Evolutionary conservation across 1,139 yeast genomes (phyloP).

Genomic region (Saccharomyces hybrid): DNA sequence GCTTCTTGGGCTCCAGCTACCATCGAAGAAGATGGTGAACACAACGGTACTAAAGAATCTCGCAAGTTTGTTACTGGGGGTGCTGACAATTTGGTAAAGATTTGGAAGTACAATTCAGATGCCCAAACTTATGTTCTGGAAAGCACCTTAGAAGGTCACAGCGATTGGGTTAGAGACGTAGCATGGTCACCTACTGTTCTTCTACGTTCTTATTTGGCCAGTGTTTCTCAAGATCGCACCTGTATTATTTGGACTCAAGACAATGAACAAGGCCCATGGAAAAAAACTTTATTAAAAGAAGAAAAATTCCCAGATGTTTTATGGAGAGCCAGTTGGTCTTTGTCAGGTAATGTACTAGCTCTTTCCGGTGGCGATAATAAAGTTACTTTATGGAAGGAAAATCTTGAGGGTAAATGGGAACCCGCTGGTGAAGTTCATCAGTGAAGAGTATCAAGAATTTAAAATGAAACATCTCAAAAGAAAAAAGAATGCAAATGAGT

Average conservation of each 20-base stretch:
- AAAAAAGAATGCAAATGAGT: background rate
- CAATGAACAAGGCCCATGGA: constrained; percentile 63
- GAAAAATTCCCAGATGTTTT: constrained; percentile 94
- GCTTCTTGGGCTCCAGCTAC: constrained; percentile 89
- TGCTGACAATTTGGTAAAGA: constrained; percentile 84
- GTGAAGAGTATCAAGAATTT: background rate
- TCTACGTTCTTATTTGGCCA: constrained; percentile 86
- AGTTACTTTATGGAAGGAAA: constrained; percentile 95
- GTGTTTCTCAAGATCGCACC: constrained; percentile 94
- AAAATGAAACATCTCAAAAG: background rate
- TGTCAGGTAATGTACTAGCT: constrained; percentile 91
- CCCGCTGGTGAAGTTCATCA: constrained; percentile 46
- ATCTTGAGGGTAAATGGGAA: constrained; percentile 91
- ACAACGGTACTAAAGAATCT: constrained; percentile 34
- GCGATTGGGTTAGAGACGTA: constrained; percentile 98
- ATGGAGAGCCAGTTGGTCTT: constrained; percentile 98
- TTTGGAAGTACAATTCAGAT: constrained; percentile 69
- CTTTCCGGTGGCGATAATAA: constrained; percentile 95
- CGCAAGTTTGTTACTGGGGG: constrained; percentile 89
- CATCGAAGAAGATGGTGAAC: constrained; percentile 21
- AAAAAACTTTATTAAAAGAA: constrained; percentile 60
- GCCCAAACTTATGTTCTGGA: constrained; percentile 61
- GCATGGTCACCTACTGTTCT: constrained; percentile 95
- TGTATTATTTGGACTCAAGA: constrained; percentile 92
- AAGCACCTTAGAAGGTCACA: constrained; percentile 76